Conservation (phyloP, 768 basidiomycete genomes). For the Kondoa malvinella region DNA sequence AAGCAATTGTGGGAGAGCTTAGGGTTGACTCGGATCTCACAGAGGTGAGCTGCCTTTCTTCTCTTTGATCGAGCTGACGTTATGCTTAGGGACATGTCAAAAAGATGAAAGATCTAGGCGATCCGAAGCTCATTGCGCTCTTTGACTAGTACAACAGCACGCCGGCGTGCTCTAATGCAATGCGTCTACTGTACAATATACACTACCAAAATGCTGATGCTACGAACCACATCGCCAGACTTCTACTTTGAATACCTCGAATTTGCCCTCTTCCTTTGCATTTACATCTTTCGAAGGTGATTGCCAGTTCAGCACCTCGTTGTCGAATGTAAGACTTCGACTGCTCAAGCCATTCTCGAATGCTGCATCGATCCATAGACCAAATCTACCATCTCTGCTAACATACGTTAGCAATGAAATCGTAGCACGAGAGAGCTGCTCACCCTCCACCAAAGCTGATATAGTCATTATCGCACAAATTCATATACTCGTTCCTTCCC, state of each 20-base stretch:
- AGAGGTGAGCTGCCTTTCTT: too few species aligned
- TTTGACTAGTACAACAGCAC: too few species aligned
- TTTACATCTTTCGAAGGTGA: not conserved
- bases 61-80: too few species aligned
- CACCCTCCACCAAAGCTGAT: conserved; percentile 88
- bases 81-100: too few species aligned
- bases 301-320: conserved; percentile 36
- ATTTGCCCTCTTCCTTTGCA: conserved; percentile 12
- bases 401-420: conserved; percentile 13
- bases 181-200: not conserved
- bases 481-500: conserved; percentile 75
- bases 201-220: not conserved
- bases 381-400: conserved; percentile 67
- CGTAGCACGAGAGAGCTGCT: conserved; percentile 28
- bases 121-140: too few species aligned
- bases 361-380: conserved; percentile 66
- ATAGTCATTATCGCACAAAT: conserved; percentile 60
- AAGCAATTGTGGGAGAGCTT: not conserved
- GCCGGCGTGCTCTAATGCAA: too few species aligned
- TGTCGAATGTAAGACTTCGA: conserved; percentile 67
- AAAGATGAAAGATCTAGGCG: too few species aligned
- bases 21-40: not conserved
- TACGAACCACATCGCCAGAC: conserved; percentile 8
- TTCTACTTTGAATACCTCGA: conserved; percentile 14
- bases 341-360: conserved; percentile 72